These are phyloP conservation scores for Mallotus japonicus DNA, from an alignment of 441 rosid genomes.

Conservation along the genomic window DNA sequence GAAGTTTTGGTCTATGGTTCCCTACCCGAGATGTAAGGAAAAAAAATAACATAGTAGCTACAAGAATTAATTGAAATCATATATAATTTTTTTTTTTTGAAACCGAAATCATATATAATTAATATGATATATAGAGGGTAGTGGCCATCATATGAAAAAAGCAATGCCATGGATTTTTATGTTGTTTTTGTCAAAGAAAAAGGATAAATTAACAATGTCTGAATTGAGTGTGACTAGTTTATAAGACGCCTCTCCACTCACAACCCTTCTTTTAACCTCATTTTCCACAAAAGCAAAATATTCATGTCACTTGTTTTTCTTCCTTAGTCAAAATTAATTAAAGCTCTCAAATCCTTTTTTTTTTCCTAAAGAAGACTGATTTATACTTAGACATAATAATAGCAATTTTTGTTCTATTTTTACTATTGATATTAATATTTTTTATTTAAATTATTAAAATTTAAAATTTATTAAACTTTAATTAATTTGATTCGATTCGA, in stretches of 20 bases:
- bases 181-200: slow-evolving; percentile 13
- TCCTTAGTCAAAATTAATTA: slow-evolving; percentile 13
- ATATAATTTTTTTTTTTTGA: too few relatives aligned
- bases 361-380: slow-evolving; percentile 22
- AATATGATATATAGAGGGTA: not conserved
- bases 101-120: too few relatives aligned
- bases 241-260: slow-evolving; percentile 16
- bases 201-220: slow-evolving; percentile 13
- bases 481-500: too few relatives aligned
- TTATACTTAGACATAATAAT: too few relatives aligned
- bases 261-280: slow-evolving; percentile 16
- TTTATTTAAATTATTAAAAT: too few relatives aligned
- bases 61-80: too few relatives aligned
- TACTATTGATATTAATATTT: not conserved
- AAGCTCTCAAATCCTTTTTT: slow-evolving; percentile 4
- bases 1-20: not conserved
- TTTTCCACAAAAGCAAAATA: slow-evolving; percentile 22
- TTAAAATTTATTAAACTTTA: too few relatives aligned
- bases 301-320: not conserved
- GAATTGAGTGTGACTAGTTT: slow-evolving; percentile 19
- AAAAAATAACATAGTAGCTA: too few relatives aligned
- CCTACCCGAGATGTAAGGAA: too few relatives aligned
- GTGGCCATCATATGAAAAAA: slow-evolving; percentile 6
- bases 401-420: not conserved
- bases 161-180: slow-evolving; percentile 13